Conservation (phyloP, 768 basidiomycete genomes). For the Auriscalpium microsporum region DNA sequence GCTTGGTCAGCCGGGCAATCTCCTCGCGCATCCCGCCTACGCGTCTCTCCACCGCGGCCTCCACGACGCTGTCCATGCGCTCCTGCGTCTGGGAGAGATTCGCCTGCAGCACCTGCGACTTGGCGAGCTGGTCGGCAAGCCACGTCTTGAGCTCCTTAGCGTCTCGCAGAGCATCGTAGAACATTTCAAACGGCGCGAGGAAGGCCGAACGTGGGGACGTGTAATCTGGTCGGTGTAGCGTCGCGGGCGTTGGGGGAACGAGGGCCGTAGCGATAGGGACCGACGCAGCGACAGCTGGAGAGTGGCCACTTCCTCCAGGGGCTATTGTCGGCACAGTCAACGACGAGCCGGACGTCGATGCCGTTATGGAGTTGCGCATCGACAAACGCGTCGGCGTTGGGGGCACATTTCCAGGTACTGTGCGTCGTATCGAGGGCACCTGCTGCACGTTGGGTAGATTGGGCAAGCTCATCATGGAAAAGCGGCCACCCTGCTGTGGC, state of each 20-base stretch:
- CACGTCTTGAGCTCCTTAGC: constrained; percentile 71
- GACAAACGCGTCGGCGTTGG: constrained; percentile 15
- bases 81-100: constrained; percentile 62
- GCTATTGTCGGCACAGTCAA: constrained; percentile 1
- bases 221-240: constrained; percentile 52
- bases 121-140: constrained; percentile 65
- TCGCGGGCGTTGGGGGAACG: constrained; percentile 64
- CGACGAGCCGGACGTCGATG: constrained; percentile 6
- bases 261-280: constrained; percentile 60
- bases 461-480: constrained; percentile 11
- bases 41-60: constrained; percentile 52
- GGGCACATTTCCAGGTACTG: constrained; percentile 12
- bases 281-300: constrained; percentile 45
- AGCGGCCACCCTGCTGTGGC: constrained; percentile 44
- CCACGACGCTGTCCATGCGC: constrained; percentile 49
- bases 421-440: constrained; percentile 5
- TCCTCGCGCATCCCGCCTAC: constrained; percentile 53
- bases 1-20: constrained; percentile 46
- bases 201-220: constrained; percentile 66
- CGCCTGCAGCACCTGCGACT: constrained; percentile 47
- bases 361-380: constrained; percentile 18
- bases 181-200: constrained; percentile 71
- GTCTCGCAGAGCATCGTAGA: constrained; percentile 80
- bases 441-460: constrained; percentile 12
- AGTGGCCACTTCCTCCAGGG: constrained; percentile 14